Evolutionary conservation across 352 stramenopile genomes (phyloP).

Genomic region (Peronospora tabacina): DNA sequence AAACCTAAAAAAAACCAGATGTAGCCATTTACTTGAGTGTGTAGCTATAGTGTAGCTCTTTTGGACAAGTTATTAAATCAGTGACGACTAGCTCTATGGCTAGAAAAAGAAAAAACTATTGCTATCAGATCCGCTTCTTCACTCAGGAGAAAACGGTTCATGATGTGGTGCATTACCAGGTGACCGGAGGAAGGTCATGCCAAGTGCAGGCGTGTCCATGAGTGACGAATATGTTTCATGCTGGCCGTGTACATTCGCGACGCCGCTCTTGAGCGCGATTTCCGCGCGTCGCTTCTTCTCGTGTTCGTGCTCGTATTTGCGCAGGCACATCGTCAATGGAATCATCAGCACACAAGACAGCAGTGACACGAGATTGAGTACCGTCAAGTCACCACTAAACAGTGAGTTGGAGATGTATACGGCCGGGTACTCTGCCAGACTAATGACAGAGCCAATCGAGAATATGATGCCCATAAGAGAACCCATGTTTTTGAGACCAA

Average conservation of each 20-base stretch:
- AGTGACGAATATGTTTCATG: slow-evolving; percentile 34
- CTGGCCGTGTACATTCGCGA: slow-evolving; percentile 13
- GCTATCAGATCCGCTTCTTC: background rate
- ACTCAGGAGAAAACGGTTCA: slow-evolving; percentile 24
- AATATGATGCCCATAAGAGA: slow-evolving; percentile 82
- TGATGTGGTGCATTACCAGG: slow-evolving; percentile 29
- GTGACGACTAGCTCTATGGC: slow-evolving; percentile 5
- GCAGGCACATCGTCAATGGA: slow-evolving; percentile 49
- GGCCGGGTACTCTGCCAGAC: slow-evolving; percentile 70
- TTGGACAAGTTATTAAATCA: background rate
- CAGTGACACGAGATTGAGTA: slow-evolving; percentile 46
- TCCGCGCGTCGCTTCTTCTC: slow-evolving; percentile 34
- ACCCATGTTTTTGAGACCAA: slow-evolving; percentile 79
- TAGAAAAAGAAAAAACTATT: background rate
- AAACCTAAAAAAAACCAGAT: slow-evolving; percentile 4
- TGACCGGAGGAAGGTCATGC: slow-evolving; percentile 51
- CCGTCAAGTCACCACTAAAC: slow-evolving; percentile 49
- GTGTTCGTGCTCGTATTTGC: slow-evolving; percentile 40
- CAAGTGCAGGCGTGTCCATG: slow-evolving; percentile 38
- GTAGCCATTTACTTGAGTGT: background rate
- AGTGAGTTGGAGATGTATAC: slow-evolving; percentile 62
- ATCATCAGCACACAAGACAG: slow-evolving; percentile 47
- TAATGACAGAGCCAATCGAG: slow-evolving; percentile 62
- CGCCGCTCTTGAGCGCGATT: slow-evolving; percentile 20
- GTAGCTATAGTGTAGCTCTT: background rate